phyloP scores from a whole-genome alignment of 2,329 filamentous ascomycete genomes.

The Cercospora sp. region DNA sequence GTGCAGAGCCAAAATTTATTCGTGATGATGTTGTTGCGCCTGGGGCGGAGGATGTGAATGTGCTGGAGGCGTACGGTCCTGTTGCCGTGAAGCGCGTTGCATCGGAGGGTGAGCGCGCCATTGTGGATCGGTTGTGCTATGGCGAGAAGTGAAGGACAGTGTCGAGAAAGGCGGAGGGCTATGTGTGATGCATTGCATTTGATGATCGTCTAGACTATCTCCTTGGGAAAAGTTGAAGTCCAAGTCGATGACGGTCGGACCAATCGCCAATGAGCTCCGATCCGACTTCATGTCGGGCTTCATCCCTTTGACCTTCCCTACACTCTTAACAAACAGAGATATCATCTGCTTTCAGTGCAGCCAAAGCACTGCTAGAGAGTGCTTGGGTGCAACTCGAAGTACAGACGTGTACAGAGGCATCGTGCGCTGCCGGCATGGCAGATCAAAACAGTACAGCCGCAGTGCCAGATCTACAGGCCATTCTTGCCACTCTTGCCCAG shows the following conservation, averaged over 20 bases:
- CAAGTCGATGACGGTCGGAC: constrained; percentile 11
- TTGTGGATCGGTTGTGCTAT: constrained; percentile 29
- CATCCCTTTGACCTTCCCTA: not conserved
- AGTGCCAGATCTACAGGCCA: constrained; percentile 37
- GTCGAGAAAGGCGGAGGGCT: not conserved
- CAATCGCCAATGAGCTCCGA: not conserved
- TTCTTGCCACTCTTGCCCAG: constrained; percentile 40
- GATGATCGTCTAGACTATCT: constrained; percentile 5
- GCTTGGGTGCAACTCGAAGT: not conserved
- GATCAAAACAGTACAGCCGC: not conserved
- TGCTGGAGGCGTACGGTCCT: constrained; percentile 69
- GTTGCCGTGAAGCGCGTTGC: constrained; percentile 77
- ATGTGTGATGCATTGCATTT: constrained; percentile 20
- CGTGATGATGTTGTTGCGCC: constrained; percentile 26
- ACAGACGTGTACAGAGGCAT: not conserved
- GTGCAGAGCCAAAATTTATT: constrained; percentile 34
- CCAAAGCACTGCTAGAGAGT: not conserved
- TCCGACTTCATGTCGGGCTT: constrained; percentile 5
- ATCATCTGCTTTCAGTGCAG: not conserved
- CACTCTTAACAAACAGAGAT: not conserved
- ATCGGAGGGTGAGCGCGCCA: constrained; percentile 71
- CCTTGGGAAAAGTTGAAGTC: constrained; percentile 15
- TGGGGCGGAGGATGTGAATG: constrained; percentile 46
- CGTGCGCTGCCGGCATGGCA: constrained; percentile 3
- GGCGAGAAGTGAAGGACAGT: not conserved